Percentiles rank a stretch among this genome's conserved stretches.
Evolutionary conservation across 768 basidiomycete genomes (phyloP).

Genomic region (Boletus rex-veris): DNA sequence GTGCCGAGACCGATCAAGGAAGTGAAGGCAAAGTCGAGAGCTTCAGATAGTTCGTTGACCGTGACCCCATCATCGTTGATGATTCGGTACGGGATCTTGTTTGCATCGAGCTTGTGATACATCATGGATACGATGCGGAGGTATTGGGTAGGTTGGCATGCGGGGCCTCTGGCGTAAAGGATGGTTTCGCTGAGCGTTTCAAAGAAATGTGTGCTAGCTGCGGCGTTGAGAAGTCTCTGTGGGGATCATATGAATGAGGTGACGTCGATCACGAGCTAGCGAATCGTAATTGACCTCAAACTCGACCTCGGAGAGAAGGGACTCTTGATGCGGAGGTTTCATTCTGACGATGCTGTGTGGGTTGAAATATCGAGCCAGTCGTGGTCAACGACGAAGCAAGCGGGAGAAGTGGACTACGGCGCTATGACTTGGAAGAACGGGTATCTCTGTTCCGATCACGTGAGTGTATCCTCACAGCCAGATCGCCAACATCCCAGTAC

Average conservation of each 20-base stretch:
- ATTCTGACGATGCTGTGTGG: neutral
- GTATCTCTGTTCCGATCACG: too few species aligned
- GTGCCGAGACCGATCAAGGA: constrained; percentile 19
- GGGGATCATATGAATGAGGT: neutral
- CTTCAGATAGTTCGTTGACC: neutral
- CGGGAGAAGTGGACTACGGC: too few species aligned
- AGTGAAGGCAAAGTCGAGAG: constrained; percentile 12
- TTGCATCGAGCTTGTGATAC: constrained; percentile 18
- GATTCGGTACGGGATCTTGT: constrained; percentile 15
- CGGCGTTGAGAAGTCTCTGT: constrained; percentile 14
- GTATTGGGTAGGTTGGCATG: constrained; percentile 20
- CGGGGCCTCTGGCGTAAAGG: constrained; percentile 3
- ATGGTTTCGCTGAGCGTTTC: constrained; percentile 12
- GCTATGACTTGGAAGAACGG: too few species aligned
- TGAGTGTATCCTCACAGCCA: too few species aligned
- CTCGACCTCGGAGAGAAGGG: constrained; percentile 6
- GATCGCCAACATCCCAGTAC: too few species aligned
- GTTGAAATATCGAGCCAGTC: neutral
- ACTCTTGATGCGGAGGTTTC: neutral
- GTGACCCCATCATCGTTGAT: neutral
- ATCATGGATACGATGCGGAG: constrained; percentile 21
- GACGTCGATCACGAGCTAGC: neutral
- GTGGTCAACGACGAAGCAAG: too few species aligned
- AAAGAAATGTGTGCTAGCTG: constrained; percentile 7
- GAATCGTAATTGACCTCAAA: constrained; percentile 18